Base-by-base conservation (phyloP, 1,139 yeast genomes). In the Debaryomyces coudertii region DNA sequence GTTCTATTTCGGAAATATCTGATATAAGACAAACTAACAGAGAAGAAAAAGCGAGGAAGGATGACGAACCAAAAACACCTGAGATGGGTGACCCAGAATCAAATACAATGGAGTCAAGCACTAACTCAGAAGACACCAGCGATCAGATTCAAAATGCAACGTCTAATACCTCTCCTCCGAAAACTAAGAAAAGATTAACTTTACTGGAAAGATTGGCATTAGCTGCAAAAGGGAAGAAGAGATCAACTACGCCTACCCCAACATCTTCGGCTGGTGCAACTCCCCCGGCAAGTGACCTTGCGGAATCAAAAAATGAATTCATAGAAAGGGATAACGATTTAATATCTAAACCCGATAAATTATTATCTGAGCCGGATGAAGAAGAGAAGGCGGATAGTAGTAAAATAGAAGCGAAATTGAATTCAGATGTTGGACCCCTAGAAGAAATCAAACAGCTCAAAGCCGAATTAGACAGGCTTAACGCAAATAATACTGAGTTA, bases 151-250 rank as follows among this genome's bases (percentile, higher is more conserved):
- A 12, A 7, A 11, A 6, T 29, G 15, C 24, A 18, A 16, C 38
- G 11, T 34, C 28, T 11, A 20, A 16, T 31, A 3, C 27, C n/a
- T 30, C 41, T 8, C 29, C 48, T 39, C 11, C 46, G 14, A 38
- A 39, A 18, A 29, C 25, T 6, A 66, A 64, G 51, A 81, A 82
- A 55, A 72, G 88, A 54, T 68, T 86, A 37, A 79, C 95, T 0
- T 69, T 88, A 55, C 92, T 89, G 58, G 96, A 90, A 57, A 71
- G 97, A 52, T 71, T 90, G 47, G 95, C 95, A 1, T 66, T 84
- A 54, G 97, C 97, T 1, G 90, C 92, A 4, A 81, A 80, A 54
- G 73, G 79, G 2, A 75, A 69, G 40, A 65, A 63, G 40, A 48
- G 48, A 40, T 47, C 51, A 23, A 30, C 46, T 6, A 34, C 51